Base-by-base conservation (phyloP, 768 basidiomycete species). In the Galerina sulciceps region DNA sequence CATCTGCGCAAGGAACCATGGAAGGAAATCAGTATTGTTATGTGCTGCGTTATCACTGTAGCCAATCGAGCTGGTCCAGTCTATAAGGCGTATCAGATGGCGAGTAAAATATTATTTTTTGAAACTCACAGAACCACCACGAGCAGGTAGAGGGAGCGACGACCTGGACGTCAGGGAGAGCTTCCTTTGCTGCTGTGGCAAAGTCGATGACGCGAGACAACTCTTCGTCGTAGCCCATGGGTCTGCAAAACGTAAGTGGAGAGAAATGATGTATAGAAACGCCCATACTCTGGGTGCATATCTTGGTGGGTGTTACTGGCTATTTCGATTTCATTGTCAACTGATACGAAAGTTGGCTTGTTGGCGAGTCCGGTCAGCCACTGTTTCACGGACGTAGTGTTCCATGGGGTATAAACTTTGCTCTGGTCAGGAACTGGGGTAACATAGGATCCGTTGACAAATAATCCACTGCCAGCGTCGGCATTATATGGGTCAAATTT, bases 311-410 rank as follows among this genome's bases (percentile, higher is more conserved):
- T 85, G 59, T 64, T 79, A 50, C 71, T 70, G 13, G 83, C 80
- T 53, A 85, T 85, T 65, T 85, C 83, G 14, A 85, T 84, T 67
- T 85, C 83, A 65, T 85, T 85, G 65, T 85, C 83, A 55, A 85
- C 74, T 5, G 80, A 71, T 13, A 83, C 75, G 44, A 83, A 71
- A 3, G 68, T 71, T 1, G 83, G 83, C 65, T 82, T 83, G 72
- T 83, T 77, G 43, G 65, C 66, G 38, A 85, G 66, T 6, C 75
- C 77, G 10, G 72, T 65, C 5, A 85, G 75, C 83, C 82, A 84
- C 23, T 70, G 64, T 50, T 71, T 71, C 0, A 78, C 81, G 20
- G 73, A 61, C 31, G 78, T 69, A 15, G 77, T 76, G 62, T 82
- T 83, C 83, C 83, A 85, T 0, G 78, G 62, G 1, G 73, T 73